A percentile compares a stretch with the other conserved stretches of the same genome.
These are phyloP conservation scores for Pyrenopolyporus hunteri DNA, from an alignment of 495 filamentous ascomycete genomes.

Conservation along the genomic window DNA sequence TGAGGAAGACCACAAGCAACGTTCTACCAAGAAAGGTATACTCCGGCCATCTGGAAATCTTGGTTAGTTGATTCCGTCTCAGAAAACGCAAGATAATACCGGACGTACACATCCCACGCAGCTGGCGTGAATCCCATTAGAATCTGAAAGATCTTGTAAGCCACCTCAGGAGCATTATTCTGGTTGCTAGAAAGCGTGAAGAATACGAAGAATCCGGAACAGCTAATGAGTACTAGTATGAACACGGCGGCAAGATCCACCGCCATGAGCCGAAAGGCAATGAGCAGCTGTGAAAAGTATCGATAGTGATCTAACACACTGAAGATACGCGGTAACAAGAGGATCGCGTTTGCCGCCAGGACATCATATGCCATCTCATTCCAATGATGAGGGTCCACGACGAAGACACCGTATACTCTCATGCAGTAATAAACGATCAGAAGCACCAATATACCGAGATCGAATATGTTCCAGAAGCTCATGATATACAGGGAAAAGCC, in stretches of 20 bases:
- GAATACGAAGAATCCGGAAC: slow-evolving; percentile 92
- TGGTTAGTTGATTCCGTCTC: slow-evolving; percentile 34
- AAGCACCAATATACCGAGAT: slow-evolving; percentile 84
- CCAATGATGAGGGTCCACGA: slow-evolving; percentile 70
- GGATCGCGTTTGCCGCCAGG: slow-evolving; percentile 83
- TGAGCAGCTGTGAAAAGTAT: slow-evolving; percentile 92
- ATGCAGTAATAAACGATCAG: slow-evolving; percentile 88
- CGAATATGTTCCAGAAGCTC: slow-evolving; percentile 96
- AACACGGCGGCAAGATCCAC: slow-evolving; percentile 84
- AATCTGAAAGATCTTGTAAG: slow-evolving; percentile 90
- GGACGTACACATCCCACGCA: slow-evolving; percentile 58
- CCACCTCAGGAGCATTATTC: slow-evolving; percentile 69
- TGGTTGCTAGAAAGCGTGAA: slow-evolving; percentile 77
- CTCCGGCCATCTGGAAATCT: slow-evolving; percentile 67
- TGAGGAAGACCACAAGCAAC: slow-evolving; percentile 79
- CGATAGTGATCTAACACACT: slow-evolving; percentile 90
- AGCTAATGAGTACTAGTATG: slow-evolving; percentile 79
- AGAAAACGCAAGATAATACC: not conserved
- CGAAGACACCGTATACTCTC: slow-evolving; percentile 81
- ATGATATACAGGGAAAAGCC: slow-evolving; percentile 94
- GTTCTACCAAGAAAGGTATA: slow-evolving; percentile 79
- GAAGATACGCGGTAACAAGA: slow-evolving; percentile 88
- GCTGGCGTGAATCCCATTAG: slow-evolving; percentile 77
- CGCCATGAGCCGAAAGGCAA: slow-evolving; percentile 92
- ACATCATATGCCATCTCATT: slow-evolving; percentile 89